Conservation (phyloP, 345 rosid species). For the Odontarrhena argentea region DNA sequence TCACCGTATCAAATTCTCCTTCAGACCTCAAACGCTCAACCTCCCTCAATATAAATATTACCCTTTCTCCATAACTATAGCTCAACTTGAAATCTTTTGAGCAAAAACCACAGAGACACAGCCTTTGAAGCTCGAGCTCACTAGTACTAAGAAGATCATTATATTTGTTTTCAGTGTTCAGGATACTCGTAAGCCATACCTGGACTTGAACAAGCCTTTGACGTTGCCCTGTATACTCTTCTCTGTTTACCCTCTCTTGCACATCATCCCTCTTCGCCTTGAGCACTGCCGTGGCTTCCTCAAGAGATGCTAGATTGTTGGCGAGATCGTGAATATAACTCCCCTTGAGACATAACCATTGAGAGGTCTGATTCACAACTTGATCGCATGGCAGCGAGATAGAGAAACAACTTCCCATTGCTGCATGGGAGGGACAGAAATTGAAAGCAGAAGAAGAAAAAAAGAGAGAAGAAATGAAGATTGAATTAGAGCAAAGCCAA, state of each 20-base stretch:
- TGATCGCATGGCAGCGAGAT: not conserved
- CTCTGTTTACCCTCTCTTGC: not conserved
- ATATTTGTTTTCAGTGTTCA: not conserved
- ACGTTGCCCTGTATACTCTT: slow-evolving; percentile 5
- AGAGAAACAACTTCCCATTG: slow-evolving; percentile 12
- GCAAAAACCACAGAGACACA: slow-evolving; percentile 18
- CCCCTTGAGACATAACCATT: not conserved
- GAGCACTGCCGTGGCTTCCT: not conserved
- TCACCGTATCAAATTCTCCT: slow-evolving; percentile 10
- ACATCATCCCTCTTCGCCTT: slow-evolving; percentile 3
- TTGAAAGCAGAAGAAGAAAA: no score
- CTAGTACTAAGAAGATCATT: not conserved
- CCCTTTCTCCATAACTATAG: slow-evolving; percentile 6
- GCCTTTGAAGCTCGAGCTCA: not conserved
- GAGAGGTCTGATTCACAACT: slow-evolving; percentile 15
- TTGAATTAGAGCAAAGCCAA: not conserved
- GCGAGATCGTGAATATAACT: not conserved
- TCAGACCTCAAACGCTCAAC: not conserved
- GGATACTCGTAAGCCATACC: slow-evolving; percentile 6
- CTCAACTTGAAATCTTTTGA: not conserved
- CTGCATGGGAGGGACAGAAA: not conserved
- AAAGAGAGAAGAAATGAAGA: not conserved
- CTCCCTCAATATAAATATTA: not conserved
- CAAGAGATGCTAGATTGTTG: not conserved
- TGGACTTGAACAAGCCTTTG: slow-evolving; percentile 1